phyloP scores from a whole-genome alignment of 1,139 yeast species.

The Spathaspora jeffriesii region DNA sequence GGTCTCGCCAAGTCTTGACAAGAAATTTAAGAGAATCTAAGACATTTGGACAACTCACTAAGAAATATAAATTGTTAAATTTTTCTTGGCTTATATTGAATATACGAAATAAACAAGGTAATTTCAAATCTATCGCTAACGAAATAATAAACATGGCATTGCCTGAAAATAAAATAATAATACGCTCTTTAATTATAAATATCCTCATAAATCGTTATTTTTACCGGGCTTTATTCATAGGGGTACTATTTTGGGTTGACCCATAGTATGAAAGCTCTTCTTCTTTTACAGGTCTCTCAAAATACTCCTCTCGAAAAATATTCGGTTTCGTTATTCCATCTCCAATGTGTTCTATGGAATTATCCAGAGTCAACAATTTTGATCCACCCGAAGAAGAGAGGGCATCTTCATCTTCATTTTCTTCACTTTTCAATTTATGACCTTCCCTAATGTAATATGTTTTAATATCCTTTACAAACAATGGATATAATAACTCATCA shows the following conservation, averaged over 20 bases:
- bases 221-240: slow-evolving; percentile 5
- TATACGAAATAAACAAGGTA: background rate
- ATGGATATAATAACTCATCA: slow-evolving; percentile 38
- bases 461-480: slow-evolving; percentile 47
- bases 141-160: background rate
- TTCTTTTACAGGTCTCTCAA: slow-evolving; percentile 10
- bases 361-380: slow-evolving; percentile 1
- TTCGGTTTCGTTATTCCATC: background rate
- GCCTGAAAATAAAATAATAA: background rate
- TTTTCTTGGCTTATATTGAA: background rate
- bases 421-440: slow-evolving; percentile 20
- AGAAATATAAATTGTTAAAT: background rate
- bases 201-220: background rate
- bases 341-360: background rate
- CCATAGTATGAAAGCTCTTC: slow-evolving; percentile 9
- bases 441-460: slow-evolving; percentile 31
- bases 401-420: slow-evolving; percentile 10
- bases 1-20: slow-evolving; percentile 1
- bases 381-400: slow-evolving; percentile 3
- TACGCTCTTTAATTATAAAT: slow-evolving; percentile 1
- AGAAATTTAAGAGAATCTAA: background rate
- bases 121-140: background rate
- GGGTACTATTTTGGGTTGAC: slow-evolving; percentile 8
- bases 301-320: slow-evolving; percentile 8
- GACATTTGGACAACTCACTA: background rate